Evolutionary conservation across 768 basidiomycete species (phyloP).

Genomic region (Tulasnella sp.): DNA sequence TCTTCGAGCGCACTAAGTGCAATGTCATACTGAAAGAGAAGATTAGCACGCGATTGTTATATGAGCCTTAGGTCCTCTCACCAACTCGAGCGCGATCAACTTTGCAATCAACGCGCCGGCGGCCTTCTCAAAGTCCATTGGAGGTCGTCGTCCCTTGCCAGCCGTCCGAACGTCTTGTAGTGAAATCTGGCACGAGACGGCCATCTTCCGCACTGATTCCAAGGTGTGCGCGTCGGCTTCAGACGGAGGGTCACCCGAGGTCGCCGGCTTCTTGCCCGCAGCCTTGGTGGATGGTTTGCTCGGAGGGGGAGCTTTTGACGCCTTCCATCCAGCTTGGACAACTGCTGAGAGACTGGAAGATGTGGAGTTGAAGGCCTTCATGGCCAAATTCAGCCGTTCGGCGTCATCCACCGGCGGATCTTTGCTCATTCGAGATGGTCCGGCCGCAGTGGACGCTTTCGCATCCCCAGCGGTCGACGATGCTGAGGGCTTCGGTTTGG

Average conservation of each 20-base stretch:
- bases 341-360: conserved; percentile 55
- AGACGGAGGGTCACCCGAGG: conserved; percentile 30
- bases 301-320: conserved; percentile 37
- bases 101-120: conserved; percentile 66
- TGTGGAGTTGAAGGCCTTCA: conserved; percentile 48
- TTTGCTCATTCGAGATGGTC: neutral
- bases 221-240: neutral
- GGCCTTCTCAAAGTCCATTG: conserved; percentile 66
- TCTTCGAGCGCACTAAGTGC: conserved; percentile 48
- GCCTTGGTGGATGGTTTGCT: conserved; percentile 13
- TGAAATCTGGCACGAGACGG: conserved; percentile 48
- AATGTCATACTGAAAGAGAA: conserved; percentile 41
- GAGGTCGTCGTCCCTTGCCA: conserved; percentile 30
- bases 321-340: conserved; percentile 61
- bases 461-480: neutral
- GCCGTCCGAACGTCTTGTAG: conserved; percentile 47
- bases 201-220: conserved; percentile 37
- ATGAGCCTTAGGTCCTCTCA: conserved; percentile 41
- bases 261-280: neutral
- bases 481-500: neutral
- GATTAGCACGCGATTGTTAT: neutral
- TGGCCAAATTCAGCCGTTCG: conserved; percentile 21
- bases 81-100: conserved; percentile 65
- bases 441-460: neutral
- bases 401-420: neutral